phyloP scores from a whole-genome alignment of 2,329 filamentous ascomycete genomes.

The Epichloe sylvatica region DNA sequence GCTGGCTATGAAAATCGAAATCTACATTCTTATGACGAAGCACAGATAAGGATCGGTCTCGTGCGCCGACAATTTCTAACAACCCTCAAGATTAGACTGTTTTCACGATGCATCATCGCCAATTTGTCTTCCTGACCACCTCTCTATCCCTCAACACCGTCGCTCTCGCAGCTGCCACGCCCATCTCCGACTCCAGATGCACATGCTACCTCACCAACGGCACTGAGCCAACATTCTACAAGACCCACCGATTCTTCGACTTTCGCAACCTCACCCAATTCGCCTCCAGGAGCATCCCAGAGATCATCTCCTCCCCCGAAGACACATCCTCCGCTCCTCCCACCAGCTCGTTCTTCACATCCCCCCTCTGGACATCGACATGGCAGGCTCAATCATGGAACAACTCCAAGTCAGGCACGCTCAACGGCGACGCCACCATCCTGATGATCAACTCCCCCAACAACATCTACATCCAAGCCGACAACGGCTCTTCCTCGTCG shows the following conservation, averaged over 20 bases:
- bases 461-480: constrained; percentile 32
- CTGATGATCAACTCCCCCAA: constrained; percentile 27
- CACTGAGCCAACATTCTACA: constrained; percentile 28
- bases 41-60: not conserved
- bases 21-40: not conserved
- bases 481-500: constrained; percentile 9
- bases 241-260: constrained; percentile 35
- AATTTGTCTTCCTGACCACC: not conserved
- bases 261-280: constrained; percentile 30
- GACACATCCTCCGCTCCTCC: constrained; percentile 13
- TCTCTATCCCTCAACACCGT: not conserved
- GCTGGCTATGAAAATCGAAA: no score
- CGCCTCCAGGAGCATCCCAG: constrained; percentile 19
- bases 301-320: constrained; percentile 15
- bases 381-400: constrained; percentile 29
- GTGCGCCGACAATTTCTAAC: not conserved
- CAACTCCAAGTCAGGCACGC: constrained; percentile 13
- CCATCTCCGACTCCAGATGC: constrained; percentile 22
- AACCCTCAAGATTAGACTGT: not conserved
- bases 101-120: not conserved
- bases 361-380: constrained; percentile 20
- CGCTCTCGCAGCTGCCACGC: constrained; percentile 6
- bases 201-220: constrained; percentile 35
- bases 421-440: constrained; percentile 12
- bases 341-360: constrained; percentile 26